Conservation (phyloP, 2,329 filamentous ascomycete species). For the Cyphellophora europaea region DNA sequence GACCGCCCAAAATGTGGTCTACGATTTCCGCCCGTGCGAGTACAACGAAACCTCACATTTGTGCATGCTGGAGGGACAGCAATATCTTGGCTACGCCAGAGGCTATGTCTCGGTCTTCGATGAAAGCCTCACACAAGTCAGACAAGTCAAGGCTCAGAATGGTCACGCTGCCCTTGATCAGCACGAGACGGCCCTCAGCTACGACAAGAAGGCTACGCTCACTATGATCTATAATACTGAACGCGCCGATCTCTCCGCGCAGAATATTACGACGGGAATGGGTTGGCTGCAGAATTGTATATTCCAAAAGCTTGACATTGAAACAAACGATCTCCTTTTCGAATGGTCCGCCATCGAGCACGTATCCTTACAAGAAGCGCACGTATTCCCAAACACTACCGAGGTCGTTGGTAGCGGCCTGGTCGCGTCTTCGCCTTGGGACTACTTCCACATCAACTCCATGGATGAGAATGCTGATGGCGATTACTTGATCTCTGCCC, state of each 20-base stretch:
- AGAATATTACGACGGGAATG: constrained; percentile 7
- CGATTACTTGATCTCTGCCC: constrained; percentile 32
- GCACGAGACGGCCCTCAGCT: constrained; percentile 42
- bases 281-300: constrained; percentile 13
- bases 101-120: constrained; percentile 46
- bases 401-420: constrained; percentile 39
- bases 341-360: constrained; percentile 52
- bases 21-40: constrained; percentile 39
- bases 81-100: constrained; percentile 42
- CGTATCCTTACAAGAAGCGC: constrained; percentile 37
- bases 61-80: constrained; percentile 42
- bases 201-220: constrained; percentile 31
- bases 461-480: constrained; percentile 31
- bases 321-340: constrained; percentile 45
- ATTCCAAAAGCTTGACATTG: constrained; percentile 44
- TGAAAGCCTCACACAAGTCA: constrained; percentile 18
- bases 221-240: constrained; percentile 28
- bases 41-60: constrained; percentile 40
- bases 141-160: constrained; percentile 9
- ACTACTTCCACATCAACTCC: constrained; percentile 36
- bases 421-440: constrained; percentile 34
- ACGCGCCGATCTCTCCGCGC: constrained; percentile 8
- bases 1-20: constrained; percentile 38
- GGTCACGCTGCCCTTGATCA: constrained; percentile 28
- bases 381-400: constrained; percentile 34